Evolutionary conservation across 345 rosid species (phyloP).

Genomic region (Pugionium dolabratum): DNA sequence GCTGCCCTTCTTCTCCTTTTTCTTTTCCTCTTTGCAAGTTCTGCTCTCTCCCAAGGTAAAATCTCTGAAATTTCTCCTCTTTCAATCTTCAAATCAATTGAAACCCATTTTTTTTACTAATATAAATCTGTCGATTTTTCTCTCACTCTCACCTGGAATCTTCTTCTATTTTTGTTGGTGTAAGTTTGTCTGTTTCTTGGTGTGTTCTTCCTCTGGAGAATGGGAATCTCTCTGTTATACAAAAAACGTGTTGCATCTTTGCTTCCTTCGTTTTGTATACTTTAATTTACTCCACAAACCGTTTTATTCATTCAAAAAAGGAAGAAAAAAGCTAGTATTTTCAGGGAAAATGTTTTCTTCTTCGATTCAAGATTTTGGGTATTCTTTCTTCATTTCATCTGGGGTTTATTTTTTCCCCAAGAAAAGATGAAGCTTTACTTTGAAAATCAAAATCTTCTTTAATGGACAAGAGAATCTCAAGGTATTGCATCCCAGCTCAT

Average conservation of each 20-base stretch:
- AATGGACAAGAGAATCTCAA: constrained; percentile 42
- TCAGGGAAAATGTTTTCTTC: not conserved
- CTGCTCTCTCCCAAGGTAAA: constrained; percentile 44
- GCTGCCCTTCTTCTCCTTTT: constrained; percentile 42
- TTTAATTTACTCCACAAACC: not conserved
- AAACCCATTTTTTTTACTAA: constrained; percentile 10
- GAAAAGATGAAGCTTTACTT: constrained; percentile 2
- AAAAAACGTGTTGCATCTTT: constrained; percentile 13
- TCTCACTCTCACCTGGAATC: constrained; percentile 20
- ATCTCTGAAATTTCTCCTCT: constrained; percentile 5
- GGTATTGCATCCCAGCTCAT: constrained; percentile 46
- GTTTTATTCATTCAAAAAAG: not conserved
- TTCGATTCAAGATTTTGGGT: constrained; percentile 25
- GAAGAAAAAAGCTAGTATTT: not conserved
- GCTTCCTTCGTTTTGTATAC: constrained; percentile 6
- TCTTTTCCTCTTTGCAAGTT: constrained; percentile 35
- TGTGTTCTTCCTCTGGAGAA: constrained; percentile 26
- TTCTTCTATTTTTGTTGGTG: constrained; percentile 10
- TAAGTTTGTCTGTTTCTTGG: constrained; percentile 23
- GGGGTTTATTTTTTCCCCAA: constrained; percentile 6
- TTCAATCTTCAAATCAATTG: constrained; percentile 16
- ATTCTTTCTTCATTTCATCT: constrained; percentile 14
- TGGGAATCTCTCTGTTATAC: constrained; percentile 14
- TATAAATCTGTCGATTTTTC: not conserved
- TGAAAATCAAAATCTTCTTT: constrained; percentile 14